These are phyloP conservation scores for Prunella vulgaris DNA, from an alignment of 257 asterid genomes.

Conservation along the genomic window DNA sequence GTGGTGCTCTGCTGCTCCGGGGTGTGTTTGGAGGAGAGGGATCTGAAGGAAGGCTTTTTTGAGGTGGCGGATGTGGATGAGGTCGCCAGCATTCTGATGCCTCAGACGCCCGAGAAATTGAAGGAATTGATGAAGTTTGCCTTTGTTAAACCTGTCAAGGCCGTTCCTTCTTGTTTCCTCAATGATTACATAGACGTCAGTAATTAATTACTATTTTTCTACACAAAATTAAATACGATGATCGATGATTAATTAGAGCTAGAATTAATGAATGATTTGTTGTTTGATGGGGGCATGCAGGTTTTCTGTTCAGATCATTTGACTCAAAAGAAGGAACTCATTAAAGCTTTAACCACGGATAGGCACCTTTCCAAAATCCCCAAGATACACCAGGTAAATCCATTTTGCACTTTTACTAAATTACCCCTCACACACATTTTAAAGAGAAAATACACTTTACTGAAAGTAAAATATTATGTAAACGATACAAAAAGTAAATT, in stretches of 20 bases:
- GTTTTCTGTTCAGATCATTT: constrained; percentile 70
- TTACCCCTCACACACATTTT: too few relatives aligned
- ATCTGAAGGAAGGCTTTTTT: constrained; percentile 60
- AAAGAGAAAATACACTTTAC: too few relatives aligned
- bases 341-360: constrained; percentile 56
- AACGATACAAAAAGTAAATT: too few relatives aligned
- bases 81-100: constrained; percentile 71
- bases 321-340: constrained; percentile 57
- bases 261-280: too few relatives aligned
- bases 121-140: constrained; percentile 72
- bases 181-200: constrained; percentile 79
- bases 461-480: too few relatives aligned
- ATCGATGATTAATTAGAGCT: too few relatives aligned
- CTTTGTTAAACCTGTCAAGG: constrained; percentile 62
- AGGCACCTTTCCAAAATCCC: constrained; percentile 58
- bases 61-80: constrained; percentile 72
- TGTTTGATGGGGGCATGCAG: constrained; percentile 32
- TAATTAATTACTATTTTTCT: too few relatives aligned
- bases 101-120: constrained; percentile 78
- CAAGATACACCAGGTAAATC: constrained; percentile 50
- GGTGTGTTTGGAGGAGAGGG: constrained; percentile 81
- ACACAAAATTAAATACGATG: too few relatives aligned
- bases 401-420: background rate
- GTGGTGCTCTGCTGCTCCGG: constrained; percentile 85
- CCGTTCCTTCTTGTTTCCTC: constrained; percentile 71